Evolutionary conservation across 257 asterid genomes (phyloP).

Genomic region (Gentiana macrophylla): DNA sequence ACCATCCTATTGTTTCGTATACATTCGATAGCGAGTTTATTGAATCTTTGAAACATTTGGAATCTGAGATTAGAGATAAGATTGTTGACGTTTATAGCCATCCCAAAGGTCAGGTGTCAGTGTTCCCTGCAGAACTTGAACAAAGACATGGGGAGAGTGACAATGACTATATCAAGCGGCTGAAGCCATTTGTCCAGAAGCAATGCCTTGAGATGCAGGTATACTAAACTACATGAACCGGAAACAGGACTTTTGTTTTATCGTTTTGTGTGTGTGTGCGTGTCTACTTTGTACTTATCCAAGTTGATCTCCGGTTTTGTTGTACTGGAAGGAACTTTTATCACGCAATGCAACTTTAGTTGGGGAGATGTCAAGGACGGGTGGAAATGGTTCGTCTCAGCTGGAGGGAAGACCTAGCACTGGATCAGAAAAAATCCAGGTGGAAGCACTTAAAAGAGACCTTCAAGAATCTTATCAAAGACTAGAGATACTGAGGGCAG

Average conservation of each 20-base stretch:
- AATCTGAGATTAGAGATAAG: conserved; percentile 59
- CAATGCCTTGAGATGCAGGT: conserved; percentile 98
- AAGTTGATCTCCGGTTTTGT: conserved; percentile 1
- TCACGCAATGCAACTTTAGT: conserved; percentile 77
- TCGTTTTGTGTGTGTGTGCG: too few relatives aligned
- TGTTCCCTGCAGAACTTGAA: conserved; percentile 75
- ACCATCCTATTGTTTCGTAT: conserved; percentile 61
- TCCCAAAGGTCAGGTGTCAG: conserved; percentile 83
- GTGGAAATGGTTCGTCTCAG: conserved; percentile 42
- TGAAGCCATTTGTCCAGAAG: conserved; percentile 64
- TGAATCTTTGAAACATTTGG: conserved; percentile 48
- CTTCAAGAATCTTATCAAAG: conserved; percentile 56
- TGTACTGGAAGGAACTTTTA: conserved; percentile 54
- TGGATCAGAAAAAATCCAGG: conserved; percentile 58
- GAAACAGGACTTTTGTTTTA: not conserved
- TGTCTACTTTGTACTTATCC: not conserved
- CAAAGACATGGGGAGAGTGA: conserved; percentile 61
- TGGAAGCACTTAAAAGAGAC: conserved; percentile 62
- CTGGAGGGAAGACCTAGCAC: conserved; percentile 37
- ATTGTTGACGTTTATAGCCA: conserved; percentile 63
- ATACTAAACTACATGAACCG: conserved; percentile 1
- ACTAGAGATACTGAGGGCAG: conserved; percentile 59
- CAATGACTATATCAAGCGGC: conserved; percentile 62
- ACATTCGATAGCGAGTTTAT: conserved; percentile 68
- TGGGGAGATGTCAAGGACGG: conserved; percentile 60